Conservation (phyloP, 2,329 filamentous ascomycete genomes). For the Phyllosticta citribraziliensis region DNA sequence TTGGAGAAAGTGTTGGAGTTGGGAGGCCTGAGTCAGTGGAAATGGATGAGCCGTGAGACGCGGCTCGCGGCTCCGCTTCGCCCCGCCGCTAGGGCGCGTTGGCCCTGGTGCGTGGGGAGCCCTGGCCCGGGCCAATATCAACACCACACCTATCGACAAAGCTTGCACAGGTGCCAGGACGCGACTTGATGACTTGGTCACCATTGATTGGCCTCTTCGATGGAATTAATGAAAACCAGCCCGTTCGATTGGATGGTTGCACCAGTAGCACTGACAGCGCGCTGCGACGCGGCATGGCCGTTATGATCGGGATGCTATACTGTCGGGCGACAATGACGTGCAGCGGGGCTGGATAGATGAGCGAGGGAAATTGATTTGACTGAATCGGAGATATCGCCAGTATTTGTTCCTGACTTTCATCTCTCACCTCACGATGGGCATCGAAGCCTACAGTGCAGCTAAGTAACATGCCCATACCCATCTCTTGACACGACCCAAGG, state of each 20-base stretch:
- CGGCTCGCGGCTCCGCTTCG: neutral
- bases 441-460: no score
- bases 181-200: neutral
- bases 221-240: neutral
- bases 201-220: neutral
- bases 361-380: neutral
- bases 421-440: no score
- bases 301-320: neutral
- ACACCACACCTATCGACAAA: neutral
- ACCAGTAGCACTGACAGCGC: neutral
- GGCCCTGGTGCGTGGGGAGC: neutral
- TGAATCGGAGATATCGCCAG: neutral
- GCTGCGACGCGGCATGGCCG: neutral
- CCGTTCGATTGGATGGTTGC: neutral
- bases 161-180: neutral
- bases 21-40: constrained; percentile 5
- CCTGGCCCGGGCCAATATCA: neutral
- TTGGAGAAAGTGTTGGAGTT: constrained; percentile 9
- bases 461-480: no score
- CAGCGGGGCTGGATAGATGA: neutral
- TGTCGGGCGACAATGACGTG: neutral
- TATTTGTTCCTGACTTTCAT: neutral
- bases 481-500: no score
- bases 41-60: neutral
- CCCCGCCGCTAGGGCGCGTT: neutral